A percentile compares a stretch with the other conserved stretches of the same genome.
Evolutionary conservation across 768 basidiomycete species (phyloP).

Genomic region (Coprinopsis cinerea): DNA sequence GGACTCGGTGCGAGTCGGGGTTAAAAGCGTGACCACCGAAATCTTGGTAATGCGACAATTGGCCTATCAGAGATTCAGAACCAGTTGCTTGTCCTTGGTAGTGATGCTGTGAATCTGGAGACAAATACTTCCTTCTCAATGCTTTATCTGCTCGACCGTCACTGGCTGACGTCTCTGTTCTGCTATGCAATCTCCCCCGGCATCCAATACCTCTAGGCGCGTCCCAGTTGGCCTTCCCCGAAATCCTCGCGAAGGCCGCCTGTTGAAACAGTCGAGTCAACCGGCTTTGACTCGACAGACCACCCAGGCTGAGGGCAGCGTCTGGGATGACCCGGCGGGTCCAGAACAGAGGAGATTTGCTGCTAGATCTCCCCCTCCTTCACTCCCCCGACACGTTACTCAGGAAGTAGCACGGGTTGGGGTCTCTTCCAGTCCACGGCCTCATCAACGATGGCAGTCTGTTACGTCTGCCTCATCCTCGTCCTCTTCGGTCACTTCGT

Average conservation of each 20-base stretch:
- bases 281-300: background rate
- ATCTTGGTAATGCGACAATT: no score
- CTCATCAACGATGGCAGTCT: no score
- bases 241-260: conserved; percentile 1
- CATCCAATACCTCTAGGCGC: background rate
- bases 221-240: conserved; percentile 1
- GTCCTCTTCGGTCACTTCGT: no score
- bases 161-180: background rate
- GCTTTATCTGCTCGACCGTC: background rate
- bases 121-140: background rate
- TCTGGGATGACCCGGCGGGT: no score
- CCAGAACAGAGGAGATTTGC: no score
- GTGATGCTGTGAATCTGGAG: background rate
- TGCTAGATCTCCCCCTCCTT: no score
- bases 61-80: background rate
- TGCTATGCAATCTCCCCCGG: background rate
- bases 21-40: no score
- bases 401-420: no score
- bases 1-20: background rate
- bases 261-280: background rate
- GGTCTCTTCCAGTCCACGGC: no score
- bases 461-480: no score
- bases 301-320: no score
- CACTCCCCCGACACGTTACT: no score
- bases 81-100: background rate